Evolutionary conservation across 2,329 filamentous ascomycete genomes (phyloP).

Genomic region (Exophiala sp.): DNA sequence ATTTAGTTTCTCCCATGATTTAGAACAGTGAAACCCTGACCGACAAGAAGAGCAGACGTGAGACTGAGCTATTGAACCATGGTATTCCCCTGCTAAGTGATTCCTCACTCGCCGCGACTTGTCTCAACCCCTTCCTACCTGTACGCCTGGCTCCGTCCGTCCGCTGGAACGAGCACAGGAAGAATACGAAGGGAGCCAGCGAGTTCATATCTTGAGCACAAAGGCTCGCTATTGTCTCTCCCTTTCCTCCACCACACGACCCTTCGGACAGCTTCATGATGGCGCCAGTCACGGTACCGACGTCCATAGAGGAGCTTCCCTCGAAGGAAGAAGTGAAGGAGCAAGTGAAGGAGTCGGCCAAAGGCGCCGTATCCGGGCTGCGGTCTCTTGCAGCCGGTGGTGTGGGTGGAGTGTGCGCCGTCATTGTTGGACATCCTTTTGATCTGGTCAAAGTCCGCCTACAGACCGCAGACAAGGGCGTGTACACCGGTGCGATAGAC

Average conservation of each 20-base stretch:
- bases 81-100: slow-evolving; percentile 9
- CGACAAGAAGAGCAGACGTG: too few species aligned
- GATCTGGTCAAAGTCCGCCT: slow-evolving; percentile 96
- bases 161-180: slow-evolving; percentile 2
- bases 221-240: not conserved
- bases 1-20: not conserved
- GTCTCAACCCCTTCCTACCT: not conserved
- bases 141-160: slow-evolving; percentile 5
- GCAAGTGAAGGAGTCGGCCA: slow-evolving; percentile 45
- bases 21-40: too few species aligned
- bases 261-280: slow-evolving; percentile 9
- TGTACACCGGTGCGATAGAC: slow-evolving; percentile 85
- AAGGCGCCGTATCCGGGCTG: slow-evolving; percentile 56
- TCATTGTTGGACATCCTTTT: slow-evolving; percentile 92
- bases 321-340: slow-evolving; percentile 47
- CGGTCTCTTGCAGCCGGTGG: slow-evolving; percentile 84
- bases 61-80: not conserved
- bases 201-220: not conserved
- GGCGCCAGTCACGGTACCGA: slow-evolving; percentile 26
- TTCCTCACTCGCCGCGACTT: too few species aligned
- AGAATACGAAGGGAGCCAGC: not conserved
- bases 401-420: slow-evolving; percentile 88
- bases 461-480: slow-evolving; percentile 90
- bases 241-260: not conserved
- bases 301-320: slow-evolving; percentile 31